Percentiles rank a stretch among this genome's conserved stretches.
phyloP scores from a whole-genome alignment of 2,329 filamentous ascomycete species.

The Exophiala calicioides region DNA sequence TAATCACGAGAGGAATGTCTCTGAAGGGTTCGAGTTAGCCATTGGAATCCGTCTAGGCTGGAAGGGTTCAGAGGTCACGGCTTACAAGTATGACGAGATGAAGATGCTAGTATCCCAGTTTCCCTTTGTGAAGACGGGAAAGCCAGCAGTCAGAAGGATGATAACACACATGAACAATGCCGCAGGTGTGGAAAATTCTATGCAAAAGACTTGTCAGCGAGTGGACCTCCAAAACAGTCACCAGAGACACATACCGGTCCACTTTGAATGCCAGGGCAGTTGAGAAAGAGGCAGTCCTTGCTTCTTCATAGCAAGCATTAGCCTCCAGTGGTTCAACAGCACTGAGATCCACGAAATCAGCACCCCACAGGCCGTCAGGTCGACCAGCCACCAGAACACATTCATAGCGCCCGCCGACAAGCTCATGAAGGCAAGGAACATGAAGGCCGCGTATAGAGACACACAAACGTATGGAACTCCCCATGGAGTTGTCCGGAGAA shows the following conservation, averaged over 20 bases:
- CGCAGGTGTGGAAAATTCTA: conserved; percentile 62
- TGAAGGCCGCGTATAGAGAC: conserved; percentile 27
- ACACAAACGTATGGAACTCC: conserved; percentile 31
- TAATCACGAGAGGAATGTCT: conserved; percentile 61
- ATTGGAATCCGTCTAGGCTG: no score
- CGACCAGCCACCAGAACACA: conserved; percentile 67
- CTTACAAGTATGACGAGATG: conserved; percentile 64
- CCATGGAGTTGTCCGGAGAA: conserved; percentile 33
- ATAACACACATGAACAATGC: conserved; percentile 62
- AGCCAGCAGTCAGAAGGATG: conserved; percentile 71
- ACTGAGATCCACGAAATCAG: conserved; percentile 65
- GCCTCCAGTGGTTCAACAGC: conserved; percentile 60
- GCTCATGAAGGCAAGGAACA: conserved; percentile 33
- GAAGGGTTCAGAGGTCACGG: neutral
- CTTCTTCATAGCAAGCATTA: conserved; percentile 55
- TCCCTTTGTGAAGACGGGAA: conserved; percentile 61
- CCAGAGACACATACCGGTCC: conserved; percentile 58
- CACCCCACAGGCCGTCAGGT: conserved; percentile 63
- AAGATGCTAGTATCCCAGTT: conserved; percentile 61
- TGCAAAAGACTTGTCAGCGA: no score
- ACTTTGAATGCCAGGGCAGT: conserved; percentile 65
- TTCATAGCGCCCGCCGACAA: conserved; percentile 53
- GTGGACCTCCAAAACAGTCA: neutral
- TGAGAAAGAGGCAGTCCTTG: conserved; percentile 55
- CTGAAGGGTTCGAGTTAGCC: conserved; percentile 40